Evolutionary conservation across 768 basidiomycete genomes (phyloP), one percentile per base, ranked within the genome.

Genomic region (Dendrothele bispora): DNA sequence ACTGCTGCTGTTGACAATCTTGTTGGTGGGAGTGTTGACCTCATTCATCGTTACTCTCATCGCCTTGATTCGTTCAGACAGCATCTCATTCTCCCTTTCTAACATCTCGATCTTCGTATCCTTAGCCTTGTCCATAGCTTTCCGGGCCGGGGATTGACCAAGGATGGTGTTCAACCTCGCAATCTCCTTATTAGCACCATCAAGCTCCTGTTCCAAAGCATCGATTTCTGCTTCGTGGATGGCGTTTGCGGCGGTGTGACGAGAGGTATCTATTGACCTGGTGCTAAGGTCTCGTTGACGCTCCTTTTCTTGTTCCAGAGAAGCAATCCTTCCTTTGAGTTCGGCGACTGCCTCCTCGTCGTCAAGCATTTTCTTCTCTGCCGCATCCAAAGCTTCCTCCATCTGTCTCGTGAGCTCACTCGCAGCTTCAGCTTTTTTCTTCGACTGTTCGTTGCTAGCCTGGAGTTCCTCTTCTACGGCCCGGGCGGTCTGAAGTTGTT

Each of bases 121-220:
- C 56, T 84, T 86, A 15, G 85, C 86, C 52, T 79, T 81, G 20
- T 88, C 86, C 48, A 93, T 80, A 0, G 91, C 88, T 56, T 84
- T 86, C 11, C 84, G 77, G 45, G 83, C 84, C 14, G 86, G 88
- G 17, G 84, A 89, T 52, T 88, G 85, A 25, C 75, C 77, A 36
- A 92, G 69, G 26, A 87, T 59, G 0, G 79, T 74, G n/a, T 75
- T 78, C 35, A 94, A 68, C 30, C 80, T 76, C 0, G 83, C 85
- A 49, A 91, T 85, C 62, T 92, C 88, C 58, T 69, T 80, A 59
- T 90, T 74, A 1, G 91, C 90, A 1, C 80, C 75, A 48, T 90
- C 87, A 35, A 94, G 77, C 56, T 92, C 90, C 2, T 72, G 70
- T 61, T 93, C 89, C 42, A 94, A 71, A 0, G 71, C 77, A 49